phyloP scores from a whole-genome alignment of 2,329 filamentous ascomycete genomes.

The Trichoderma koningiopsis region DNA sequence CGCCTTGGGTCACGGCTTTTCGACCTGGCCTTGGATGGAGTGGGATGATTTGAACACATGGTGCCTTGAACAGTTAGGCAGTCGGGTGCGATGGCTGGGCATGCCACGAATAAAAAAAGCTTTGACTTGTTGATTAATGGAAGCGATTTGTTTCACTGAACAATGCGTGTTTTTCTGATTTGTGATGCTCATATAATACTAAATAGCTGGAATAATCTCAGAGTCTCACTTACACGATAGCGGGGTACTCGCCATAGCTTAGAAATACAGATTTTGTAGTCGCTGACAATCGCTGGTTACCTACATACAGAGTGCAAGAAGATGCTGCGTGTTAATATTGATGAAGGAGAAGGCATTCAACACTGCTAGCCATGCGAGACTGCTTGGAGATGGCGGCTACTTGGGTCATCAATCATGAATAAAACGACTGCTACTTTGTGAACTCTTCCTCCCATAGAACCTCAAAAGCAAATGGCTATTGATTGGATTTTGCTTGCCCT shows the following conservation, averaged over 20 bases:
- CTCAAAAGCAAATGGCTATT: neutral
- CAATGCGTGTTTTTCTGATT: neutral
- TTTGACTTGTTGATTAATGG: conserved; percentile 60
- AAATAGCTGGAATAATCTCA: neutral
- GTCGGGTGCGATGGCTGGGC: conserved; percentile 24
- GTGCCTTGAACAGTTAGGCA: conserved; percentile 27
- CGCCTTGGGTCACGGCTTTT: conserved; percentile 25
- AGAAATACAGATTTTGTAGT: neutral
- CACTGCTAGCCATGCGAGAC: neutral
- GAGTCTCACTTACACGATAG: neutral
- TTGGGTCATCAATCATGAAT: neutral
- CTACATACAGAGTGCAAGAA: neutral
- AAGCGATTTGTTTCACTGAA: conserved; percentile 48
- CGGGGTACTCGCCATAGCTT: neutral
- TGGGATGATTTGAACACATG: conserved; percentile 25
- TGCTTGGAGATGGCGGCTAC: neutral
- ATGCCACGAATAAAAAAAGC: conserved; percentile 21
- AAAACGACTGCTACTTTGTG: neutral
- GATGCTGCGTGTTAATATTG: neutral
- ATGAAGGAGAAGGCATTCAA: neutral
- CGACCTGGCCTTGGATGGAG: conserved; percentile 23
- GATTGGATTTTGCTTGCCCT: neutral
- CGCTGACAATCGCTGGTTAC: neutral
- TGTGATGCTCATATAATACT: neutral
- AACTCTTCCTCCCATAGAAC: neutral